Evolutionary conservation across 306 rosid genomes (phyloP).

Genomic region (Citrullus colocynthis): DNA sequence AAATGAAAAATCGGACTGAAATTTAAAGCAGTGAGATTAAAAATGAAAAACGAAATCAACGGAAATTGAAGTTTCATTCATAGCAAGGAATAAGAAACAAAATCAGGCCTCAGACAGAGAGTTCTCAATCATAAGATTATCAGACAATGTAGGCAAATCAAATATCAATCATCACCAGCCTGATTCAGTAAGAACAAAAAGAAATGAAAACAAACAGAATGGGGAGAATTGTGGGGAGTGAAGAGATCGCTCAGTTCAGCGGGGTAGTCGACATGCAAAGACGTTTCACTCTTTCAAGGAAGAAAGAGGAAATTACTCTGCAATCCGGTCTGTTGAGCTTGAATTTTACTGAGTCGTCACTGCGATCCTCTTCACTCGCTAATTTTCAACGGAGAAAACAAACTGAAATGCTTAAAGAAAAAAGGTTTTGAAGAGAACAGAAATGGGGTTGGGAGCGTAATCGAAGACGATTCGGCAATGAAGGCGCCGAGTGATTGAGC

Average conservation of each 20-base stretch:
- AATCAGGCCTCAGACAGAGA: neutral
- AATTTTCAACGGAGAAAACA: neutral
- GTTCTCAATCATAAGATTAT: neutral
- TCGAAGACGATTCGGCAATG: neutral
- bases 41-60: neutral
- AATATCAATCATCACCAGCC: conserved; percentile 1
- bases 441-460: neutral
- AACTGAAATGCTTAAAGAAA: neutral
- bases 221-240: neutral
- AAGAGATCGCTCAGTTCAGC: conserved; percentile 74
- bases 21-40: no score
- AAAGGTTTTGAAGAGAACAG: neutral
- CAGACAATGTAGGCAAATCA: conserved; percentile 7
- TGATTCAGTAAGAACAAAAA: neutral
- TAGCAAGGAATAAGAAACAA: neutral
- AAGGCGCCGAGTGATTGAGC: neutral
- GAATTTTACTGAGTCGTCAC: conserved; percentile 48
- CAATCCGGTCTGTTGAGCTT: conserved; percentile 99
- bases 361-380: neutral
- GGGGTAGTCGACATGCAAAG: conserved; percentile 85
- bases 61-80: neutral
- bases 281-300: neutral
- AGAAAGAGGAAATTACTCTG: conserved; percentile 36
- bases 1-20: no score
- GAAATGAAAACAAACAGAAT: neutral